Base-by-base conservation (phyloP, 495 filamentous ascomycete genomes). In the Penicillium lagena region DNA sequence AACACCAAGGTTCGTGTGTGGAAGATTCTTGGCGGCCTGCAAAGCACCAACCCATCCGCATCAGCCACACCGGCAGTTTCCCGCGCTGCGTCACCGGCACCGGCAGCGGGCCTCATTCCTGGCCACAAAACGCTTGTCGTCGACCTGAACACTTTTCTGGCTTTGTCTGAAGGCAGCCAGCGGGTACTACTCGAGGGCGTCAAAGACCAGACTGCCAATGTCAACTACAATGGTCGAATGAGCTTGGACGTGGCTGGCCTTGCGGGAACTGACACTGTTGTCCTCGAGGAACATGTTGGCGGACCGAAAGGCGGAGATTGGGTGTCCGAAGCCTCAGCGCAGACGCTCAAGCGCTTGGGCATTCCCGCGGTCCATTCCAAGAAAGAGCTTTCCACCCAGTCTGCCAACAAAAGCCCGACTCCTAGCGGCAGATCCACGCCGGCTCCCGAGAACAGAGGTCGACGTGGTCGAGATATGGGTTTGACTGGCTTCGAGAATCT, bases 401-500 rank as follows among this genome's bases (percentile, higher is more conserved):
- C 63, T 14, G 75, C 68, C 35, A 49, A 52, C 43, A 63, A 66
- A 32, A 59, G 53, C 30, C 61, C 67, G 12, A 60, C 62, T 10
- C 54, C 50, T 31, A 82, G 72, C 42, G 82, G 87, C 5, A 76
- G 83, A 11, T 79, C 72, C 22, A 93, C 81, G 49, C 85, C 89
- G 28, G 74, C 22, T 22, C 22, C 4, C 22, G 22, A 22, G 22
- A 22, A 22, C 22, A 22, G 22, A 22, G 22, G 22, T 22, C 22
- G 22, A 22, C 22, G 22, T 22, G 22, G 22, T 22, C 22, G 22
- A 22, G 22, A 22, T 22, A 22, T 53, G 33, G 53, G 52, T 13
- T 28, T 52, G 27, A 86, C 89, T 35, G 93, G 93, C 28, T 67
- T 98, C 37, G 81, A 77, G 42, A 98, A 98, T 55, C 66, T 97